Base-by-base conservation (phyloP, 768 basidiomycete species). In the Psilocybe subaeruginosa region DNA sequence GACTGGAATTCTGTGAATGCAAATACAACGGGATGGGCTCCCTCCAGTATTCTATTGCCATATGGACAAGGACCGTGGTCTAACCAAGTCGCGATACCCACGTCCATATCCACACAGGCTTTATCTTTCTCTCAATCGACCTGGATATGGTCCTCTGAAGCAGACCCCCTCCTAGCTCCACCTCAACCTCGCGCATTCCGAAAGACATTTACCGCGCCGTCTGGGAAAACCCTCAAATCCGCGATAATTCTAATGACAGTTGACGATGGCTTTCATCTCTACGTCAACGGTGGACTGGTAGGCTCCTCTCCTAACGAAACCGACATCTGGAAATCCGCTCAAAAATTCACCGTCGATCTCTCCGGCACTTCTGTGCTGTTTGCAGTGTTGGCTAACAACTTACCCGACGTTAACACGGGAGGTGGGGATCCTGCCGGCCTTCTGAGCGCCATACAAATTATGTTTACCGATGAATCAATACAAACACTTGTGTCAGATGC, bases 51-150 rank as follows among this genome's bases (percentile, higher is more conserved):
- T 14, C 27, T 70, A 14, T 63, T 67, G 16, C 43, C 68, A n/a
- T 73, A 73, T 57, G 69, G 73, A 35, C 64, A 66, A 50, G 62
- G 66, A n/a, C 70, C 73, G 2, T 75, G 74, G 74, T 58, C 49
- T 8, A 68, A 58, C 23, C 30, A 50, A 7, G 70, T 75, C 49
- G 57, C 60, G 8, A 60, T 72, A 31, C 65, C 73, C 0, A 43
- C 61, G 0, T 64, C 68, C 2, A 58, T 63, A 2, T 55, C 65
- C 11, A 14, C 62, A 3, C 48, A 68, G 12, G 39, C 50, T 0
- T 63, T 69, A 14, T 54, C 65, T 1, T 60, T 75, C 45, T 54
- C 61, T 7, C 43, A 58, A 56, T 68, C 74, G 3, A 63, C 60
- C 2, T 75, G 72, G 72, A 70, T 73, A 48, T 75, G 72, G 74